Percentiles rank a stretch among this genome's conserved stretches.
Conservation (phyloP, 2,329 filamentous ascomycete genomes). For the Trichoderma koningii region DNA sequence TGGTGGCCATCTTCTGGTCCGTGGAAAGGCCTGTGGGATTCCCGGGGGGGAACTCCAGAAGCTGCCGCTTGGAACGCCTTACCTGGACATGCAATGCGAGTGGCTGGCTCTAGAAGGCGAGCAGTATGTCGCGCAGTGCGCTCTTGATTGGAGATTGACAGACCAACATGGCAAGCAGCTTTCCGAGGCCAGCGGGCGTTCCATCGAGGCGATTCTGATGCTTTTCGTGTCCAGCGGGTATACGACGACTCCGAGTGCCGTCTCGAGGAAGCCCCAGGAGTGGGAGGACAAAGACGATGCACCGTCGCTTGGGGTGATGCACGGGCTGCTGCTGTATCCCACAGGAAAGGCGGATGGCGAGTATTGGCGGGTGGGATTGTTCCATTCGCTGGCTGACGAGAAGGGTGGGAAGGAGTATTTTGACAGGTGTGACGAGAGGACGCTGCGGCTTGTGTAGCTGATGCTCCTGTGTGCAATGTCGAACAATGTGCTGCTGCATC, state of each 20-base stretch:
- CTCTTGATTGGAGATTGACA: constrained; percentile 11
- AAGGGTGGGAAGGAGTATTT: constrained; percentile 4
- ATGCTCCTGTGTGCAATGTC: background rate
- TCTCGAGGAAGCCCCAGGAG: background rate
- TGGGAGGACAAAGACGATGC: background rate
- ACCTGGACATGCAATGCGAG: background rate
- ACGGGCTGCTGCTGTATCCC: constrained; percentile 4
- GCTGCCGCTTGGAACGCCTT: constrained; percentile 1
- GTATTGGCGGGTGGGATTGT: constrained; percentile 3
- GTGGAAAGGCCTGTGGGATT: background rate
- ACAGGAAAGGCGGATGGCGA: background rate
- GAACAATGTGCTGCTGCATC: background rate
- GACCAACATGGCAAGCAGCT: background rate
- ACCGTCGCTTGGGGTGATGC: constrained; percentile 4
- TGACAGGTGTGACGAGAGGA: background rate
- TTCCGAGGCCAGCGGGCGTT: background rate
- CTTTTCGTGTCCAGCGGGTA: constrained; percentile 3
- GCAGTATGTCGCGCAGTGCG: constrained; percentile 14
- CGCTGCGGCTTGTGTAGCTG: background rate
- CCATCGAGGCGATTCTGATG: background rate
- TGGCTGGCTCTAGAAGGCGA: constrained; percentile 13
- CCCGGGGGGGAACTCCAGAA: background rate
- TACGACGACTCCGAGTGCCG: background rate
- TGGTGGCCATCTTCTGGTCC: background rate
- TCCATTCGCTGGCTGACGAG: constrained; percentile 11